Evolutionary conservation across 2,329 filamentous ascomycete species (phyloP).

Genomic region (Fusarium circinatum): DNA sequence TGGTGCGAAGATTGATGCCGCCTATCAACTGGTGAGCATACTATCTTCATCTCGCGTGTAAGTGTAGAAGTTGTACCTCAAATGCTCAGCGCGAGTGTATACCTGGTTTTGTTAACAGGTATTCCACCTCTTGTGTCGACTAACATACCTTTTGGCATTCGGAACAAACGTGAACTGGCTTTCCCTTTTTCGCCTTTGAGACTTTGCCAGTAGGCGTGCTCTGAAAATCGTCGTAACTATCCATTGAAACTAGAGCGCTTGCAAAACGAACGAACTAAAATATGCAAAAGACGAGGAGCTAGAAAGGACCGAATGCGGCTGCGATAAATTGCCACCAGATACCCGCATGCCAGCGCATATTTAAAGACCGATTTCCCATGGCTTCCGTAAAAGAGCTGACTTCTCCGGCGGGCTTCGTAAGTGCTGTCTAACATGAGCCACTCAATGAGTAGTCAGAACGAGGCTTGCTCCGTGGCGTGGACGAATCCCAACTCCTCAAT

Average conservation of each 20-base stretch:
- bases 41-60: rapidly evolving
- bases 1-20: conserved; percentile 11
- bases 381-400: neutral
- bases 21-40: neutral
- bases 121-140: rapidly evolving
- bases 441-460: conserved; percentile 1
- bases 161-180: conserved; percentile 6
- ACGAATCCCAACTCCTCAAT: neutral
- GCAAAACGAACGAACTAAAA: neutral
- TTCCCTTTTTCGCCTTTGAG: conserved; percentile 15
- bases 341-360: neutral
- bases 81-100: conserved; percentile 9
- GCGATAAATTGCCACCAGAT: neutral
- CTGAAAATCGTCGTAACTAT: neutral
- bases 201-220: conserved; percentile 11
- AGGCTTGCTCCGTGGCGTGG: conserved; percentile 6
- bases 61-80: neutral
- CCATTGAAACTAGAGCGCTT: neutral
- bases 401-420: neutral
- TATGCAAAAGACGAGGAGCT: neutral
- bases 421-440: conserved; percentile 6
- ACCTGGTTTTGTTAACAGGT: neutral
- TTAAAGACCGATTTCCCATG: neutral
- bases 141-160: neutral
- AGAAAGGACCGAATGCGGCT: neutral